These are phyloP conservation scores for Raphanus raphanistrum DNA, from an alignment of 345 rosid genomes.

Conservation along the genomic window DNA sequence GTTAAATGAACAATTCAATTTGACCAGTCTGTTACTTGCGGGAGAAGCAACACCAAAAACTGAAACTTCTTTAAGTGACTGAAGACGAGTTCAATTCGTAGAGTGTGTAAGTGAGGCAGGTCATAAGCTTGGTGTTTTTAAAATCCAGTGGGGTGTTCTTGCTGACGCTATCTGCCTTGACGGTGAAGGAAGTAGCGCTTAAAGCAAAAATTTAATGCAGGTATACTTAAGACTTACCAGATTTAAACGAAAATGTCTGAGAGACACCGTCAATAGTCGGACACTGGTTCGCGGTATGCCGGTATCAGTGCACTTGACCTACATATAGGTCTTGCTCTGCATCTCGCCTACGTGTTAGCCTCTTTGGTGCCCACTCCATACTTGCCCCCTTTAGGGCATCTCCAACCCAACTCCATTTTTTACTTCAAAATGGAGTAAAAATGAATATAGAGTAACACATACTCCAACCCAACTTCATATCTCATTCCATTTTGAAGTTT, in stretches of 20 bases:
- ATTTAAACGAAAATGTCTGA: slow-evolving; percentile 67
- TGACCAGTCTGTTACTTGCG: not conserved
- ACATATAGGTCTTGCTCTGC: slow-evolving; percentile 91
- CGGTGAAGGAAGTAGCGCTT: slow-evolving; percentile 95
- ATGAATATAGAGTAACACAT: too few species aligned
- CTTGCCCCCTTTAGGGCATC: slow-evolving; percentile 89
- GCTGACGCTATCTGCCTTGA: slow-evolving; percentile 80
- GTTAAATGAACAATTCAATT: not conserved
- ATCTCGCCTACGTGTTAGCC: slow-evolving; percentile 88
- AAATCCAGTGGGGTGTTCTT: slow-evolving; percentile 80
- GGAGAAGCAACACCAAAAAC: not conserved
- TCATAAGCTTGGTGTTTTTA: slow-evolving; percentile 94
- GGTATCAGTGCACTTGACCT: slow-evolving; percentile 87
- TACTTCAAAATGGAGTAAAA: too few species aligned
- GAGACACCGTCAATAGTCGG: slow-evolving; percentile 75
- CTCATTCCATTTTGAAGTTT: too few species aligned
- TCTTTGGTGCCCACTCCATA: slow-evolving; percentile 84
- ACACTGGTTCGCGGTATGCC: slow-evolving; percentile 95
- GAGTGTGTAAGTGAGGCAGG: slow-evolving; percentile 91
- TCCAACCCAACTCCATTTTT: too few species aligned
- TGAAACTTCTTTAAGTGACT: not conserved
- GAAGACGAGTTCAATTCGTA: slow-evolving; percentile 66
- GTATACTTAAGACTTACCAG: slow-evolving; percentile 62
- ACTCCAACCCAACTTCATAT: too few species aligned
- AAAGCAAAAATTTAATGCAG: slow-evolving; percentile 73